A percentile compares a stretch with the other conserved stretches of the same genome.
phyloP scores from a whole-genome alignment of 805 yeast genomes.

The Phaffomyces opuntiae region DNA sequence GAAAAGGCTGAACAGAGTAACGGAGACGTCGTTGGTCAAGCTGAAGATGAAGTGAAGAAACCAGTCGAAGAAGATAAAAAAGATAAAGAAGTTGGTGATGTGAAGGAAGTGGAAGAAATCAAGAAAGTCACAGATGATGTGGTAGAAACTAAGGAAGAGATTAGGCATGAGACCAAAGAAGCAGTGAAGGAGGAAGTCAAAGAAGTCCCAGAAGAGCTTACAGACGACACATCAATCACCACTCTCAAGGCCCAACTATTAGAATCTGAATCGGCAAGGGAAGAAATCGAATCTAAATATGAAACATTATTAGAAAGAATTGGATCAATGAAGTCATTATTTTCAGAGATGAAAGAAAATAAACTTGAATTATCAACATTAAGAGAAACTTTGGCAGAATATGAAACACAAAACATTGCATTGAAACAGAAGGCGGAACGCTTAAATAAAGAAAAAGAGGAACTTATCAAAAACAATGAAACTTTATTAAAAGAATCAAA shows the following conservation, averaged over 20 bases:
- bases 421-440: slow-evolving; percentile 28
- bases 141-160: neutral
- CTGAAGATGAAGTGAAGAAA: neutral
- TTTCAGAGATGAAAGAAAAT: slow-evolving; percentile 66
- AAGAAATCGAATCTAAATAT: slow-evolving; percentile 50
- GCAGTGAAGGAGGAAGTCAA: slow-evolving; percentile 1
- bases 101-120: neutral
- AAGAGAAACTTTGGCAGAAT: slow-evolving; percentile 42
- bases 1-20: neutral
- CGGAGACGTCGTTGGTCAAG: slow-evolving; percentile 1
- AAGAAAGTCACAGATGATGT: too few species aligned
- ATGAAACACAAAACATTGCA: slow-evolving; percentile 35
- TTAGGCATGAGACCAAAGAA: slow-evolving; percentile 1
- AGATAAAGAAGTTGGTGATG: slow-evolving; percentile 3
- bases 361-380: slow-evolving; percentile 53
- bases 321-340: slow-evolving; percentile 67
- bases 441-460: slow-evolving; percentile 27
- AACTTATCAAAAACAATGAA: slow-evolving; percentile 25
- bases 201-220: slow-evolving; percentile 2
- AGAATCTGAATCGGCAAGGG: slow-evolving; percentile 43
- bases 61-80: neutral
- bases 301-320: slow-evolving; percentile 55
- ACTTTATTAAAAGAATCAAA: slow-evolving; percentile 1
- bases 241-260: slow-evolving; percentile 26
- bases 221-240: neutral